These are phyloP conservation scores for Aspergillus tanneri DNA, from an alignment of 2,329 filamentous ascomycete genomes.

Conservation along the genomic window DNA sequence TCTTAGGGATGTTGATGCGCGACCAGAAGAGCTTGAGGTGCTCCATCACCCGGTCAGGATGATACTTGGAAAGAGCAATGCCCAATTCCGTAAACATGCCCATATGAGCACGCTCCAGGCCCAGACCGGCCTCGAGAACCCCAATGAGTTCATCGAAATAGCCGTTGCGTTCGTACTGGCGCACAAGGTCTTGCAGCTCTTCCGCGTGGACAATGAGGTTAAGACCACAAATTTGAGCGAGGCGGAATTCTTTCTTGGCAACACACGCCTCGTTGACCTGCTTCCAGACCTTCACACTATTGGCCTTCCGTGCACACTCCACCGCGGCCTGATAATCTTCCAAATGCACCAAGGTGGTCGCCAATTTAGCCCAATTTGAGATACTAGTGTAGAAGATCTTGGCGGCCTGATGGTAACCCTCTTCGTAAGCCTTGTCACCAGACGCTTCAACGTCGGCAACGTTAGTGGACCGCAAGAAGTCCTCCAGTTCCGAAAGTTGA, in stretches of 20 bases:
- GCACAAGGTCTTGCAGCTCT: constrained; percentile 86
- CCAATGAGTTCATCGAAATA: constrained; percentile 98
- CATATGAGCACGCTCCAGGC: constrained; percentile 90
- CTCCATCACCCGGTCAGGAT: constrained; percentile 95
- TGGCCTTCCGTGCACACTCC: constrained; percentile 96
- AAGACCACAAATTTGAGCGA: constrained; percentile 97
- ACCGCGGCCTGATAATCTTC: constrained; percentile 96
- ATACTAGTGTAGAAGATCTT: constrained; percentile 99
- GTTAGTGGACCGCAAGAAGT: constrained; percentile 90
- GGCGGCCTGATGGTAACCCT: constrained; percentile 90
- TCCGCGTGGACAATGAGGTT: constrained; percentile 98
- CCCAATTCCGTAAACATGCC: constrained; percentile 94
- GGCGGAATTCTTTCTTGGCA: constrained; percentile 96
- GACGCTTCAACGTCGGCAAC: constrained; percentile 95
- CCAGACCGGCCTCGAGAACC: constrained; percentile 89
- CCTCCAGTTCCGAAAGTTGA: constrained; percentile 88
- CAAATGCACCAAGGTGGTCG: constrained; percentile 94
- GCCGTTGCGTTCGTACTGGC: constrained; percentile 93
- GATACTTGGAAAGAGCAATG: constrained; percentile 89
- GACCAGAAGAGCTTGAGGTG: constrained; percentile 99
- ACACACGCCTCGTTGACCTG: constrained; percentile 97
- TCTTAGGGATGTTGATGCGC: constrained; percentile 95
- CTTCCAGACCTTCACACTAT: constrained; percentile 99
- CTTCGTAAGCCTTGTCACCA: constrained; percentile 95
- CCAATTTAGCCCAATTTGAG: constrained; percentile 99